phyloP scores from a whole-genome alignment of 1,284 basidiomycete species.

The Cryptococcus floricola region DNA sequence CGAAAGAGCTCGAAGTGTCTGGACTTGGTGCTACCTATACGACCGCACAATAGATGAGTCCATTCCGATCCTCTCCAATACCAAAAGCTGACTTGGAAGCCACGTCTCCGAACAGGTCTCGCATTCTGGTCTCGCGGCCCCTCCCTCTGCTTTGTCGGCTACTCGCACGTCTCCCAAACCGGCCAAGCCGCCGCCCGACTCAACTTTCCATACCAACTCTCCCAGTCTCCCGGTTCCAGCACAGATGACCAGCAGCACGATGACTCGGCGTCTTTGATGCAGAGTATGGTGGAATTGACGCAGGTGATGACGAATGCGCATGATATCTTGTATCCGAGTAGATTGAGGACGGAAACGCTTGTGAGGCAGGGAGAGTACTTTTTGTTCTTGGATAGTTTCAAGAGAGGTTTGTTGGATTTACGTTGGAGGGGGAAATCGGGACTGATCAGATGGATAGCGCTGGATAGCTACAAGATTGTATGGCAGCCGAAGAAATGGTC shows the following conservation, averaged over 20 bases:
- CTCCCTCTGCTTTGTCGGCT: constrained; percentile 47
- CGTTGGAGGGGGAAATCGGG: not conserved
- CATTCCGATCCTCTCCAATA: not conserved
- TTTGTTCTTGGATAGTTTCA: constrained; percentile 47
- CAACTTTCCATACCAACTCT: constrained; percentile 48
- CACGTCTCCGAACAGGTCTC: constrained; percentile 46
- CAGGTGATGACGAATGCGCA: constrained; percentile 52
- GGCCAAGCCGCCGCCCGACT: constrained; percentile 42
- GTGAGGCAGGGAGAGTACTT: constrained; percentile 50
- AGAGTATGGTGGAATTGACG: constrained; percentile 46
- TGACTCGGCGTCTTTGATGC: constrained; percentile 41
- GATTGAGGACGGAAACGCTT: constrained; percentile 43
- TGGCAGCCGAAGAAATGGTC: constrained; percentile 30
- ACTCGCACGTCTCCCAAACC: constrained; percentile 43
- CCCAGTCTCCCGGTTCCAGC: constrained; percentile 12
- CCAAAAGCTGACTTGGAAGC: constrained; percentile 9
- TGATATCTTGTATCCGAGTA: constrained; percentile 50
- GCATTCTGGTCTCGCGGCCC: constrained; percentile 52
- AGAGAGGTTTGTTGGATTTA: constrained; percentile 16
- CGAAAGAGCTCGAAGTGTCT: constrained; percentile 48
- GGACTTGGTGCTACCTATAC: constrained; percentile 52
- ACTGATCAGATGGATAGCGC: constrained; percentile 7
- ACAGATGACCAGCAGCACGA: constrained; percentile 11
- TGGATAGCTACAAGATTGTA: constrained; percentile 27
- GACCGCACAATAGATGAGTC: constrained; percentile 47